Evolutionary conservation across 768 basidiomycete species (phyloP).

Genomic region (Rhodosporidiobolus odoratus): DNA sequence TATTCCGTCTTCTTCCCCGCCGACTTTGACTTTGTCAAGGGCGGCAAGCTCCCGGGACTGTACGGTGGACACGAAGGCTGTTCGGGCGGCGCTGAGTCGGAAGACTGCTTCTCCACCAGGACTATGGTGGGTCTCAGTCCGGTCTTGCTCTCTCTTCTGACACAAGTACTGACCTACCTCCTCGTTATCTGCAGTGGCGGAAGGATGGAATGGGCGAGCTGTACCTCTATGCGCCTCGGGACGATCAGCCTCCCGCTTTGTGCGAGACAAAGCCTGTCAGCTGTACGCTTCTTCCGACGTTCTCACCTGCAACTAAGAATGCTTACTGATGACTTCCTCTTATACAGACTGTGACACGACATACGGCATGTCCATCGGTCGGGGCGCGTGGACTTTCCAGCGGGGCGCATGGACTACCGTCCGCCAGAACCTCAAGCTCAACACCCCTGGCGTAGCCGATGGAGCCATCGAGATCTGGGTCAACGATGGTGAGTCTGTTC

Average conservation of each 20-base stretch:
- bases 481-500: slow-evolving; percentile 10
- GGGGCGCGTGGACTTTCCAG: slow-evolving; percentile 61
- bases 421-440: slow-evolving; percentile 64
- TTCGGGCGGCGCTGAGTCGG: slow-evolving; percentile 35
- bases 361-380: slow-evolving; percentile 54
- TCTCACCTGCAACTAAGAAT: background rate
- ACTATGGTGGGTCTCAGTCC: slow-evolving; percentile 23
- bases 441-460: slow-evolving; percentile 63
- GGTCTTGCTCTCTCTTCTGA: background rate
- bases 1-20: slow-evolving; percentile 41
- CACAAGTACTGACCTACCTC: background rate
- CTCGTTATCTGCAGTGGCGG: slow-evolving; percentile 19
- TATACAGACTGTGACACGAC: slow-evolving; percentile 33
- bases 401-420: slow-evolving; percentile 64
- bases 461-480: slow-evolving; percentile 47
- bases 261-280: slow-evolving; percentile 23
- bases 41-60: slow-evolving; percentile 41
- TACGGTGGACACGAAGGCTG: slow-evolving; percentile 39
- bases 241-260: slow-evolving; percentile 22
- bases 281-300: slow-evolving; percentile 4
- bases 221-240: slow-evolving; percentile 39
- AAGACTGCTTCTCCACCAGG: slow-evolving; percentile 41
- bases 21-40: slow-evolving; percentile 42
- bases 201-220: slow-evolving; percentile 40
- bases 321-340: background rate